phyloP scores from a whole-genome alignment of 345 rosid genomes.

The Syzygium grande region DNA sequence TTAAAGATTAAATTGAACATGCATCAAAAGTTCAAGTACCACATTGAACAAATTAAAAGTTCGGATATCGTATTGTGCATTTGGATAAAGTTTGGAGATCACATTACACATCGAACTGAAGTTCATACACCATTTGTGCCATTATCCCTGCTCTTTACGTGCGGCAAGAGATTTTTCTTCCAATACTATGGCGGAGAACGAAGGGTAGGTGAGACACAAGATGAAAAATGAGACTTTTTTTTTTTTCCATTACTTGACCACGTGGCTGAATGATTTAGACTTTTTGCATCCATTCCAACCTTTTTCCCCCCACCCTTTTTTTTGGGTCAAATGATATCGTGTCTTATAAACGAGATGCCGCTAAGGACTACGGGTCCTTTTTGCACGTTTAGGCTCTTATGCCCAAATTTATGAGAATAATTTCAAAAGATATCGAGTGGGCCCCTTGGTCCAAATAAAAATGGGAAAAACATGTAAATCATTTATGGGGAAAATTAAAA shows the following conservation, averaged over 20 bases:
- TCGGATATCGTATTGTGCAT: no score
- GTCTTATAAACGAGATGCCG: not conserved
- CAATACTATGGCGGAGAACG: not conserved
- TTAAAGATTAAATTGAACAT: no score
- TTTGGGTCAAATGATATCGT: not conserved
- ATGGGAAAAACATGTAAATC: not conserved
- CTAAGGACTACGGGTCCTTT: not conserved
- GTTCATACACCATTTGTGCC: no score
- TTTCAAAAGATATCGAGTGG: not conserved
- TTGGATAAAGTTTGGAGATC: fast-evolving
- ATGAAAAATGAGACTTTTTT: not conserved
- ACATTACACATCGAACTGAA: no score
- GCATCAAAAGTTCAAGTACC: no score
- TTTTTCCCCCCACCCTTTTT: not conserved
- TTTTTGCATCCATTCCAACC: not conserved
- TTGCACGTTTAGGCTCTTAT: not conserved
- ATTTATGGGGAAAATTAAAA: not conserved
- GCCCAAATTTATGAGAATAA: not conserved
- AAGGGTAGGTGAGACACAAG: not conserved
- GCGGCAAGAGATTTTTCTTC: not conserved
- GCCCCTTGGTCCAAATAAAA: not conserved
- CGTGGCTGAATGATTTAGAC: not conserved
- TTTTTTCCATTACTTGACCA: not conserved
- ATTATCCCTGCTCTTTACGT: not conserved
- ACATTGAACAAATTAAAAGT: no score